Percentiles rank a stretch among this genome's conserved stretches.
Evolutionary conservation across 148 eudicot species (phyloP).

Genomic region (Silene conica): DNA sequence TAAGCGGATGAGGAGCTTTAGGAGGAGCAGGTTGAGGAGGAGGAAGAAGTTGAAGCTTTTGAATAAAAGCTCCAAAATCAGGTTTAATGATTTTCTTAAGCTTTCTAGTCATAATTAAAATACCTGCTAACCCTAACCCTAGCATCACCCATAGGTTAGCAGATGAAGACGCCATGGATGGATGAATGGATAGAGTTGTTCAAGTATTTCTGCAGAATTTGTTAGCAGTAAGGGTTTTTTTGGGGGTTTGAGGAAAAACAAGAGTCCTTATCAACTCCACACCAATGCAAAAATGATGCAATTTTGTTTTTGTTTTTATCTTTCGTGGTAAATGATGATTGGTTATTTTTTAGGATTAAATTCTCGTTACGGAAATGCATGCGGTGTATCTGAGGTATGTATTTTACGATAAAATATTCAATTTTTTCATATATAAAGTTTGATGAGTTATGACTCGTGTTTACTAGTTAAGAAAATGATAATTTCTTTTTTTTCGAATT

Average conservation of each 20-base stretch:
- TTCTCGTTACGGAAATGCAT: no score
- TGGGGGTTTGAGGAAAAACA: not conserved
- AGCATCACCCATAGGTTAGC: constrained; percentile 76
- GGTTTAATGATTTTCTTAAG: constrained; percentile 54
- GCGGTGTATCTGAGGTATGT: no score
- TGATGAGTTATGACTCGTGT: no score
- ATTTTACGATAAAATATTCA: no score
- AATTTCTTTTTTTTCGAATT: no score
- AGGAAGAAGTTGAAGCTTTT: constrained; percentile 63
- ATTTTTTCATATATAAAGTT: no score
- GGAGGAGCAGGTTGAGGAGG: constrained; percentile 99
- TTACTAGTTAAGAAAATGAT: no score
- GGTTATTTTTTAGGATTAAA: no score
- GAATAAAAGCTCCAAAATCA: constrained; percentile 79
- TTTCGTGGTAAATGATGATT: no score
- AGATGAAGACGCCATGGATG: constrained; percentile 60
- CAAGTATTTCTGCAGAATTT: no score
- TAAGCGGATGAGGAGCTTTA: constrained; percentile 86
- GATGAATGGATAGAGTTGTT: not conserved
- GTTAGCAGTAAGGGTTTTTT: constrained; percentile 1
- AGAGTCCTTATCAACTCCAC: not conserved
- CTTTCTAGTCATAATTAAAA: constrained; percentile 64
- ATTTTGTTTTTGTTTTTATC: no score
- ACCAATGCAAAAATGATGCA: no score
- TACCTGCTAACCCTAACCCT: constrained; percentile 87